Percentiles rank a stretch among this genome's conserved stretches.
Conservation (phyloP, 495 filamentous ascomycete species). For the Annulohypoxylon bovei region DNA sequence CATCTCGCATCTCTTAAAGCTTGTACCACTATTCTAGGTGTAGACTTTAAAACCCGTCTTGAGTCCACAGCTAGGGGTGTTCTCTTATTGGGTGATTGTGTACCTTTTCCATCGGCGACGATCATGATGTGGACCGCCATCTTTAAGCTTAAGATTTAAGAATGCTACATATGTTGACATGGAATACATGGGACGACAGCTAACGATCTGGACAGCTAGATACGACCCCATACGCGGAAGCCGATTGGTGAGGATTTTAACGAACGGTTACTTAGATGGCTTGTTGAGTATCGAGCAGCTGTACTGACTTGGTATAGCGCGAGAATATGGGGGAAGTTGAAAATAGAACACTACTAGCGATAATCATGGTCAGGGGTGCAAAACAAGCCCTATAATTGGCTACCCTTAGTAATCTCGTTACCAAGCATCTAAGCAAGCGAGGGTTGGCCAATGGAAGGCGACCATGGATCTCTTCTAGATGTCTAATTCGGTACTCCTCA, state of each 20-base stretch:
- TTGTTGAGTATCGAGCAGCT: not conserved
- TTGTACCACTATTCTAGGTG: conserved; percentile 16
- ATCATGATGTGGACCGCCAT: conserved; percentile 27
- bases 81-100: conserved; percentile 16
- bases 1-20: conserved; percentile 5
- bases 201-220: conserved; percentile 12
- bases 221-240: conserved; percentile 20
- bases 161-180: conserved; percentile 16
- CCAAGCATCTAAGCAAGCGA: conserved; percentile 33
- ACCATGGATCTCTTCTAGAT: conserved; percentile 14
- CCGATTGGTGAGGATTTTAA: conserved; percentile 24
- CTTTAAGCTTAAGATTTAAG: conserved; percentile 18
- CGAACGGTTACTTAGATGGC: conserved; percentile 7
- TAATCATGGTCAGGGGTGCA: conserved; percentile 17
- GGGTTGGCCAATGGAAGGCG: conserved; percentile 6
- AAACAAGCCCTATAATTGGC: conserved; percentile 36
- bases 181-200: conserved; percentile 5
- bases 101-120: conserved; percentile 26
- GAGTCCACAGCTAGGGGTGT: conserved; percentile 21
- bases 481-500: conserved; percentile 28
- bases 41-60: conserved; percentile 24
- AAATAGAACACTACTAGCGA: conserved; percentile 40
- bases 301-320: not conserved
- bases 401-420: conserved; percentile 41
- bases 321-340: conserved; percentile 22